A percentile compares a stretch with the other conserved stretches of the same genome.
Conservation (phyloP, 1,284 basidiomycete species). For the Apiotrichum brassicae region DNA sequence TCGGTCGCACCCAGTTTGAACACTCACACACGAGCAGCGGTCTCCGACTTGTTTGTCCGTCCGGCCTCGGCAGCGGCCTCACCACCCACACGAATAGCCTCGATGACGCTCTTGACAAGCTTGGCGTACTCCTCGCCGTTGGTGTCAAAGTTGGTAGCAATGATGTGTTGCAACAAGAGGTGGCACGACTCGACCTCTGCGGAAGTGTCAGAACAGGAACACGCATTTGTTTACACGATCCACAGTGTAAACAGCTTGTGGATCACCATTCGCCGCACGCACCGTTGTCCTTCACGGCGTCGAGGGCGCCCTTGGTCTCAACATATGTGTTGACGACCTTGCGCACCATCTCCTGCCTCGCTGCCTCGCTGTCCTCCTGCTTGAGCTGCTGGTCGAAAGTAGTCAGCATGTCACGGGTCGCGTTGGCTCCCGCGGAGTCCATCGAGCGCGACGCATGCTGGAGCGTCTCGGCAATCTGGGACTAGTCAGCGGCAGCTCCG, state of each 20-base stretch:
- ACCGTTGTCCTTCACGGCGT: conserved; percentile 41
- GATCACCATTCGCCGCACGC: too few species aligned
- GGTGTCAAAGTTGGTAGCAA: conserved; percentile 28
- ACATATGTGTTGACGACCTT: conserved; percentile 32
- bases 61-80: conserved; percentile 30
- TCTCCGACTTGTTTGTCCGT: conserved; percentile 32
- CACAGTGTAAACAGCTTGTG: too few species aligned
- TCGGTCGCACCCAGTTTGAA: too few species aligned
- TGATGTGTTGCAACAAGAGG: conserved; percentile 38
- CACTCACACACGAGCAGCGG: conserved; percentile 43
- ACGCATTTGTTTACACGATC: background rate
- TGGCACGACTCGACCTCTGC: conserved; percentile 42
- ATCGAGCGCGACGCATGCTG: conserved; percentile 64
- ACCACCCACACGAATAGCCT: conserved; percentile 36
- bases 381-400: conserved; percentile 56
- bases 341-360: conserved; percentile 30
- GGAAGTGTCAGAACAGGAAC: background rate
- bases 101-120: conserved; percentile 31
- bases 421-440: conserved; percentile 56
- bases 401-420: conserved; percentile 62
- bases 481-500: background rate
- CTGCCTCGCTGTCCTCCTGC: conserved; percentile 52
- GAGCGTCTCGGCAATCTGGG: conserved; percentile 18
- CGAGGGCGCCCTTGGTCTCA: conserved; percentile 40
- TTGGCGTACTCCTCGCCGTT: conserved; percentile 26